A percentile compares a stretch with the other conserved stretches of the same genome.
Evolutionary conservation across 148 eudicot genomes (phyloP).

Genomic region (Rhododendron vialii): DNA sequence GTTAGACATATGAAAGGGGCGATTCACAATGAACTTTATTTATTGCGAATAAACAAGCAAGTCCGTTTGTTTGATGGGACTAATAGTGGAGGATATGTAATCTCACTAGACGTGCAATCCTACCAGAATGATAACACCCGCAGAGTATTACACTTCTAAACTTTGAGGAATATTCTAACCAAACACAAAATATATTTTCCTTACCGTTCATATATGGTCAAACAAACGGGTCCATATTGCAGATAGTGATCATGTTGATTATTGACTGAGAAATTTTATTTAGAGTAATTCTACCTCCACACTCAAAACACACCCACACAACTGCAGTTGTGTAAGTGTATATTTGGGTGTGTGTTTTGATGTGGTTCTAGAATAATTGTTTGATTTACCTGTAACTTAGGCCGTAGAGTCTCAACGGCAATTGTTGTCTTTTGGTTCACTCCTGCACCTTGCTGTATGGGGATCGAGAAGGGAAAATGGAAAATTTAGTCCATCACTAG

Average conservation of each 20-base stretch:
- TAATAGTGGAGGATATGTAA: not conserved
- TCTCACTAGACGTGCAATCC: too few relatives aligned
- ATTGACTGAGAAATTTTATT: not conserved
- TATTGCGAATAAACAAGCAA: too few relatives aligned
- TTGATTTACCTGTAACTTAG: conserved; percentile 82
- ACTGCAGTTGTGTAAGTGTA: too few relatives aligned
- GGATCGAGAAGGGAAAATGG: not conserved
- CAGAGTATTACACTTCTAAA: not conserved
- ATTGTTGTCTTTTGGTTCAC: conserved; percentile 36
- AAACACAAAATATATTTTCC: not conserved
- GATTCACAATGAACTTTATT: too few relatives aligned
- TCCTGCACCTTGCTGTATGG: conserved; percentile 62
- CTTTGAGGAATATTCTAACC: not conserved
- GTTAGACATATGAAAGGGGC: not conserved
- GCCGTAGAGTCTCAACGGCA: conserved; percentile 59
- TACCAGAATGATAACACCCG: not conserved
- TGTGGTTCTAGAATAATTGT: too few relatives aligned
- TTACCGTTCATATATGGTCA: not conserved
- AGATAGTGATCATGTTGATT: not conserved
- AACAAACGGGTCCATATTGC: not conserved
- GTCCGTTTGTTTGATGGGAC: not conserved
- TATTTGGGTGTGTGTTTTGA: too few relatives aligned
- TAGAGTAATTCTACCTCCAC: too few relatives aligned
- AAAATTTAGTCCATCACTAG: not conserved
- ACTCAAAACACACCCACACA: too few relatives aligned